These are phyloP conservation scores for Calonectria pseudoturangicola DNA, from an alignment of 2,329 filamentous ascomycete species.

Conservation along the genomic window DNA sequence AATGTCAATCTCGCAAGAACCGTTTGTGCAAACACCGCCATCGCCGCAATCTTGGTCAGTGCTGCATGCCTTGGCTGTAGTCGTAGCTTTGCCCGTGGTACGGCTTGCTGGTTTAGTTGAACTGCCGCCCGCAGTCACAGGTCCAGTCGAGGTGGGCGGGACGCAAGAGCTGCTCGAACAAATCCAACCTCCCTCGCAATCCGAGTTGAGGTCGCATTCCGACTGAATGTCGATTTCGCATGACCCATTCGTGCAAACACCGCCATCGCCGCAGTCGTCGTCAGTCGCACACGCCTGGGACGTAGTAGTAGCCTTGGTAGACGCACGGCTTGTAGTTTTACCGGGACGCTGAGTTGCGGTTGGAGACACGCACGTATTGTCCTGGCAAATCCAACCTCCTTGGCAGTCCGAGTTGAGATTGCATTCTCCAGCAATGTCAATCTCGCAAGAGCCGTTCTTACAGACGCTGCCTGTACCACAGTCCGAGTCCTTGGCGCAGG, in stretches of 20 bases:
- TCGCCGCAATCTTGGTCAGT: not conserved
- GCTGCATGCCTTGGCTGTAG: not conserved
- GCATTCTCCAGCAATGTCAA: constrained; percentile 5
- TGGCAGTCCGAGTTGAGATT: not conserved
- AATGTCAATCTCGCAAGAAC: constrained; percentile 6
- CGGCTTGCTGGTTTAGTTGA: no score
- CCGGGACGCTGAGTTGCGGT: not conserved
- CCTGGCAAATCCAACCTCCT: not conserved
- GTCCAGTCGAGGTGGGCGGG: not conserved
- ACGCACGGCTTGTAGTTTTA: not conserved
- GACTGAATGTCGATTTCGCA: not conserved
- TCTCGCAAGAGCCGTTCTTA: constrained; percentile 6
- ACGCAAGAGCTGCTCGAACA: not conserved
- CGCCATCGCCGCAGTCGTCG: not conserved
- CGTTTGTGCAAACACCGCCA: not conserved
- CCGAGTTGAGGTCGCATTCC: not conserved
- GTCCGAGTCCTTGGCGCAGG: not conserved
- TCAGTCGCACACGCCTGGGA: not conserved
- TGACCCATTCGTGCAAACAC: not conserved
- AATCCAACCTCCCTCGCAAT: not conserved
- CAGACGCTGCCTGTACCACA: not conserved
- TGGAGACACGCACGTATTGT: not conserved
- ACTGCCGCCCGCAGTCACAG: no score
- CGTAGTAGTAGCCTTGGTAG: not conserved
- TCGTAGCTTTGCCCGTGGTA: not conserved